Evolutionary conservation across 2,329 filamentous ascomycete genomes (phyloP).

Genomic region (Xylaria sp.): DNA sequence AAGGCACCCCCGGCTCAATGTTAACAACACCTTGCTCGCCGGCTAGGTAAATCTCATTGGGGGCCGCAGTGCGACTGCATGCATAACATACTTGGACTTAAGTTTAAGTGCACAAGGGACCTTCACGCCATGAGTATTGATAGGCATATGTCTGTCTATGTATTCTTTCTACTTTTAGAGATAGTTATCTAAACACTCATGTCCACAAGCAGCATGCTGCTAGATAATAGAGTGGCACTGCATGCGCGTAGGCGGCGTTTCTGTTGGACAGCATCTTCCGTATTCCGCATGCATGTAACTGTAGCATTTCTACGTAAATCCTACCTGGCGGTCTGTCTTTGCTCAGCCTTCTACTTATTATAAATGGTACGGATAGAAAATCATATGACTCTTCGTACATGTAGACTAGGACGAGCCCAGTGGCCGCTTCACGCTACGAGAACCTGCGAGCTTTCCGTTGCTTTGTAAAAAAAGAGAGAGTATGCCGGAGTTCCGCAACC

Average conservation of each 20-base stretch:
- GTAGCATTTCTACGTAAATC: too few species aligned
- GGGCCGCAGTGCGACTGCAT: neutral
- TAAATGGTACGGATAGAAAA: neutral
- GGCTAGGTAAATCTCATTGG: neutral
- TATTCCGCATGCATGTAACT: neutral
- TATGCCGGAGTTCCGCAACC: neutral
- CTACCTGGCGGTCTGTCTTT: neutral
- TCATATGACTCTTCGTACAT: conserved; percentile 4
- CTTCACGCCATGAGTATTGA: neutral
- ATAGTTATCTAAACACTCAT: too few species aligned
- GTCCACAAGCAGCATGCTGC: too few species aligned
- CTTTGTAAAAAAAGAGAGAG: neutral
- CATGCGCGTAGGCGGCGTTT: conserved; percentile 18
- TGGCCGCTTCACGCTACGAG: too few species aligned
- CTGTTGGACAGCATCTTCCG: conserved; percentile 2
- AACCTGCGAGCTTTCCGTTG: neutral
- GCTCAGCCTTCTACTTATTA: conserved; percentile 20
- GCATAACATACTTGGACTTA: neutral
- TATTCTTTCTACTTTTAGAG: too few species aligned
- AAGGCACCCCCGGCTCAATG: neutral
- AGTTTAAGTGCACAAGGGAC: neutral
- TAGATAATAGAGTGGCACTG: conserved; percentile 12
- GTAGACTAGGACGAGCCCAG: too few species aligned
- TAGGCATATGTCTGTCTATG: too few species aligned
- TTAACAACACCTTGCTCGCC: neutral